Evolutionary conservation across 2,329 filamentous ascomycete species (phyloP).

Genomic region (Claviceps spartinae): DNA sequence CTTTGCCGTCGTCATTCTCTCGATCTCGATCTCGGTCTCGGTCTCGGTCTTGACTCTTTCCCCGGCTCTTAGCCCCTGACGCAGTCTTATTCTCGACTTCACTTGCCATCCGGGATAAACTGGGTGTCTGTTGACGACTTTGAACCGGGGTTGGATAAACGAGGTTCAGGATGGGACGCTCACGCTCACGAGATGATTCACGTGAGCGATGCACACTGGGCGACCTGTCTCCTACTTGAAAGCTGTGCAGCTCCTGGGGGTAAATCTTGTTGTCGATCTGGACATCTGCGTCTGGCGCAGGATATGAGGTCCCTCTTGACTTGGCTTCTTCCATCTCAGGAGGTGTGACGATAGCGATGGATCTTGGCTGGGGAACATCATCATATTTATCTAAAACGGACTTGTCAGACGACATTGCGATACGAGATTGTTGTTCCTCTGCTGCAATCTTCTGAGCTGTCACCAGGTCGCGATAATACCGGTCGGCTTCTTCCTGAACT

Average conservation of each 20-base stretch:
- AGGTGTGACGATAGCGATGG: constrained; percentile 39
- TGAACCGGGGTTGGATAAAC: constrained; percentile 44
- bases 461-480: constrained; percentile 41
- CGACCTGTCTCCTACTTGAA: constrained; percentile 17
- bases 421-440: constrained; percentile 40
- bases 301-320: constrained; percentile 33
- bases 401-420: constrained; percentile 30
- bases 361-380: constrained; percentile 19
- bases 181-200: constrained; percentile 40
- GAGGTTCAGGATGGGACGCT: constrained; percentile 46
- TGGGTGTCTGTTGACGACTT: constrained; percentile 31
- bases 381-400: constrained; percentile 45
- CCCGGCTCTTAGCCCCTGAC: not conserved
- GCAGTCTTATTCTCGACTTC: not conserved
- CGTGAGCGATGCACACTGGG: constrained; percentile 27
- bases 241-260: constrained; percentile 34
- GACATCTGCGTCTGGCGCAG: constrained; percentile 50
- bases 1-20: not conserved
- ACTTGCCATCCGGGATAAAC: constrained; percentile 6
- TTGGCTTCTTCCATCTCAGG: constrained; percentile 33
- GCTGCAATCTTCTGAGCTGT: constrained; percentile 39
- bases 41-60: not conserved
- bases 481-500: constrained; percentile 44
- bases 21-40: not conserved
- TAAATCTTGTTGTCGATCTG: constrained; percentile 44